Percentiles rank a stretch among this genome's conserved stretches.
Evolutionary conservation across 1,139 yeast species (phyloP).

Genomic region (Yamadazyma buinensis): DNA sequence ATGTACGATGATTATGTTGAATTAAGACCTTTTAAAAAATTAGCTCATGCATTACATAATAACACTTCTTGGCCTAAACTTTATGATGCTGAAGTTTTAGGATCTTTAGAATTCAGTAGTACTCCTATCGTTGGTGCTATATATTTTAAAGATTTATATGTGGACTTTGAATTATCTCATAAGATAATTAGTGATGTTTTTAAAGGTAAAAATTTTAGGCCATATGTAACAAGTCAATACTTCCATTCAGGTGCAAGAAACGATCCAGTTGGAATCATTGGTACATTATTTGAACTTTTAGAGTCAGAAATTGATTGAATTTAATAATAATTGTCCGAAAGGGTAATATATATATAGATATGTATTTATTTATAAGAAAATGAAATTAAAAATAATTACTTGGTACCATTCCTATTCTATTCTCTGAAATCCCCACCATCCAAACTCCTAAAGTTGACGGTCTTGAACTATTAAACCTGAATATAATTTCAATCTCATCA

Average conservation of each 20-base stretch:
- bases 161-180: constrained; percentile 44
- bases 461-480: constrained; percentile 29
- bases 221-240: constrained; percentile 45
- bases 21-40: constrained; percentile 33
- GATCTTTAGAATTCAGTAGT: constrained; percentile 23
- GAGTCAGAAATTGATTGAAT: constrained; percentile 42
- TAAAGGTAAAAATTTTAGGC: constrained; percentile 31
- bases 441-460: constrained; percentile 24
- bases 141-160: constrained; percentile 51
- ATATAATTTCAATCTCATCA: constrained; percentile 31
- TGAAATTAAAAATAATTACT: constrained; percentile 24
- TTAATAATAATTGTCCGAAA: too few species aligned
- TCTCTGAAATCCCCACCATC: constrained; percentile 28
- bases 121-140: constrained; percentile 52
- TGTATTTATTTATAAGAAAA: neutral
- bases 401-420: constrained; percentile 42
- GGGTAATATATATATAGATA: too few species aligned
- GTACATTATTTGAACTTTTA: constrained; percentile 35
- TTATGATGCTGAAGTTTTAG: constrained; percentile 33
- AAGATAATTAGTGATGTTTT: constrained; percentile 28
- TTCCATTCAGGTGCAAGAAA: constrained; percentile 52
- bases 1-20: constrained; percentile 48
- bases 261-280: constrained; percentile 38
- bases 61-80: constrained; percentile 39
- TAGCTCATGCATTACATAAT: constrained; percentile 42